These are phyloP conservation scores for Gillenia trifoliata DNA, from an alignment of 306 rosid genomes.

Conservation along the genomic window DNA sequence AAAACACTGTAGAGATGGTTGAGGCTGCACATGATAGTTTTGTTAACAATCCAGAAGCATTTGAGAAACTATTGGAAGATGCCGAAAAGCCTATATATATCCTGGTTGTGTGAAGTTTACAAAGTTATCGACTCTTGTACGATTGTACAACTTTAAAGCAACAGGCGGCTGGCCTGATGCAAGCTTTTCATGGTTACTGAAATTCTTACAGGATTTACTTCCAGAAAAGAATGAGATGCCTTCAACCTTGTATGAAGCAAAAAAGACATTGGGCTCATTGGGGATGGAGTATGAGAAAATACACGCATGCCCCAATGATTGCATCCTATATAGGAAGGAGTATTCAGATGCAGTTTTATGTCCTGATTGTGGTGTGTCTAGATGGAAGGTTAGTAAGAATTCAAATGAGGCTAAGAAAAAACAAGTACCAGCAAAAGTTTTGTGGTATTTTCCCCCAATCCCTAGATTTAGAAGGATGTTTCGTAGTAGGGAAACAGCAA, in stretches of 20 bases:
- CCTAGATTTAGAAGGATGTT: not conserved
- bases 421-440: not conserved
- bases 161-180: not conserved
- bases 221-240: not conserved
- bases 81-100: not conserved
- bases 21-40: too few relatives aligned
- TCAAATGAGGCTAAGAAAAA: not conserved
- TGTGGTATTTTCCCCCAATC: not conserved
- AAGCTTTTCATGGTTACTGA: not conserved
- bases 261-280: not conserved
- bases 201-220: not conserved
- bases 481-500: not conserved
- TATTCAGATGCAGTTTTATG: not conserved
- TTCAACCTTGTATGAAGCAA: not conserved
- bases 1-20: too few relatives aligned
- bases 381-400: not conserved
- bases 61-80: not conserved
- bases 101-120: not conserved
- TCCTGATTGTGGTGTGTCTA: not conserved
- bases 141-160: not conserved
- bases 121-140: not conserved
- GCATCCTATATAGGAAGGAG: not conserved
- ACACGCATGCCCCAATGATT: not conserved
- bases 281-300: not conserved
- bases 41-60: too few relatives aligned